These are phyloP conservation scores for Candida gigantensis DNA, from an alignment of 1,139 yeast species.

Conservation along the genomic window DNA sequence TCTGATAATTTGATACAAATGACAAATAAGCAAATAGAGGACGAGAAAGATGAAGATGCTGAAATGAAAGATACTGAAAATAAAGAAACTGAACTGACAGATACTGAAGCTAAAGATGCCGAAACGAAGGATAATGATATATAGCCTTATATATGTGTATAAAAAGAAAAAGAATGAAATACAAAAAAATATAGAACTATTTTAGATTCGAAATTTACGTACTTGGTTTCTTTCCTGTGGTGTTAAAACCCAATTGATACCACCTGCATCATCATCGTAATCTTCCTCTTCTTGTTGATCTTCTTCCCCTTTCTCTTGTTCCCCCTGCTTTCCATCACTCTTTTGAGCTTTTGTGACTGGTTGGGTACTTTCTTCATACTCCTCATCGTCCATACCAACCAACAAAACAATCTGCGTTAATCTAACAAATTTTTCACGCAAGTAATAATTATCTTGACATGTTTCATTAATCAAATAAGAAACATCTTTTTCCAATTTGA, in stretches of 20 bases:
- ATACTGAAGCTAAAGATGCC: no score
- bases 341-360: slow-evolving; percentile 13
- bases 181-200: no score
- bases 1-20: slow-evolving; percentile 35
- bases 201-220: slow-evolving; percentile 45
- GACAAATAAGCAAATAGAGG: slow-evolving; percentile 4
- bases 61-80: slow-evolving; percentile 9
- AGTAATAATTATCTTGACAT: slow-evolving; percentile 63
- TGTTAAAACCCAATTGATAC: slow-evolving; percentile 78
- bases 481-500: slow-evolving; percentile 81
- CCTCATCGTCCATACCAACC: slow-evolving; percentile 84
- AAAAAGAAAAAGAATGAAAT: no score
- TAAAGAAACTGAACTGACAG: no score
- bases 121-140: slow-evolving; percentile 3
- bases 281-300: slow-evolving; percentile 29
- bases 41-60: slow-evolving; percentile 10
- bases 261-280: slow-evolving; percentile 41
- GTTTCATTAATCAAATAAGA: slow-evolving; percentile 67
- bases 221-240: slow-evolving; percentile 70
- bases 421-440: slow-evolving; percentile 76
- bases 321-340: no score
- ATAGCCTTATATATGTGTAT: slow-evolving; percentile 6
- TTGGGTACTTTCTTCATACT: slow-evolving; percentile 44
- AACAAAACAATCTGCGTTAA: slow-evolving; percentile 83
- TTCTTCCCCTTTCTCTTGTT: no score